phyloP scores from a whole-genome alignment of 2,329 filamentous ascomycete species.

The Hymenoscyphus fraxineus region DNA sequence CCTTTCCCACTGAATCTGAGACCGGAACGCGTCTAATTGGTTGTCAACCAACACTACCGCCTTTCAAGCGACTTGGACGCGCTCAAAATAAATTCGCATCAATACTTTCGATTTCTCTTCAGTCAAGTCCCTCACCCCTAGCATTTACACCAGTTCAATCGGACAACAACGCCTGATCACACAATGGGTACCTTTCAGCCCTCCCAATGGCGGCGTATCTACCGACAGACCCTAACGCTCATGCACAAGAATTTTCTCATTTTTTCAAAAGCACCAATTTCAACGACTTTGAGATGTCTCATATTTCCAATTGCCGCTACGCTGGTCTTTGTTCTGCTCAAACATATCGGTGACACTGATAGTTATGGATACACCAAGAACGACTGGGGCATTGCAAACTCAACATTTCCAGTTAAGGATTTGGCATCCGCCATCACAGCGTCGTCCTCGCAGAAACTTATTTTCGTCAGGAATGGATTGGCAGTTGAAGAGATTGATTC shows the following conservation, averaged over 20 bases:
- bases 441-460: slow-evolving; percentile 18
- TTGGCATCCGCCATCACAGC: slow-evolving; percentile 21
- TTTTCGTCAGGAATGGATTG: slow-evolving; percentile 27
- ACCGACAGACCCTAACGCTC: slow-evolving; percentile 26
- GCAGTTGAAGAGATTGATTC: slow-evolving; percentile 18
- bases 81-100: not conserved
- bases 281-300: slow-evolving; percentile 23
- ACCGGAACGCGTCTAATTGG: not conserved
- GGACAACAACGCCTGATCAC: not conserved
- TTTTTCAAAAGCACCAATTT: slow-evolving; percentile 25
- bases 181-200: slow-evolving; percentile 18
- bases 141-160: not conserved
- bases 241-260: slow-evolving; percentile 29
- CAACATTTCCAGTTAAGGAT: slow-evolving; percentile 20
- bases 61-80: not conserved
- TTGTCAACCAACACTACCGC: not conserved
- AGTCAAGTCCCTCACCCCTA: not conserved
- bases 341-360: slow-evolving; percentile 12
- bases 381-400: slow-evolving; percentile 21
- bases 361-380: not conserved
- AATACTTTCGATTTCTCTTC: not conserved
- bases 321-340: slow-evolving; percentile 25
- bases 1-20: too few relatives aligned
- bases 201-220: slow-evolving; percentile 25
- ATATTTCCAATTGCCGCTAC: slow-evolving; percentile 26